A percentile compares a stretch with the other conserved stretches of the same genome.
These are phyloP conservation scores for Neoarthrinium moseri DNA, from an alignment of 2,329 filamentous ascomycete genomes.

Conservation along the genomic window DNA sequence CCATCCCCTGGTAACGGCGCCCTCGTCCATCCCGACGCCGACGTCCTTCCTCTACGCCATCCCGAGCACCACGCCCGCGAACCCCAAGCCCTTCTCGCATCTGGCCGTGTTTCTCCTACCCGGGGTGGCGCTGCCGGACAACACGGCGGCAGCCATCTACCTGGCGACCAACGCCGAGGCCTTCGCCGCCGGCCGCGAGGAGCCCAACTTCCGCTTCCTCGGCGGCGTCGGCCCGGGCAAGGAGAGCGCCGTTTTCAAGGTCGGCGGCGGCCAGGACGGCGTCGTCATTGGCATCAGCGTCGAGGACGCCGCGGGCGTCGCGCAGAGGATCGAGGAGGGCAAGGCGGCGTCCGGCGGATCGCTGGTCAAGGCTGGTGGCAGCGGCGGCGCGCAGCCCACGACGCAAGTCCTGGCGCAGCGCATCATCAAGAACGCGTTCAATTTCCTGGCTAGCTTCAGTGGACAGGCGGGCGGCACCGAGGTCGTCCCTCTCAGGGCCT, in stretches of 20 bases:
- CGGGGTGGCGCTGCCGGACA: slow-evolving; percentile 67
- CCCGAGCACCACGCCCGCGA: slow-evolving; percentile 13
- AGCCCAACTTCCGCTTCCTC: slow-evolving; percentile 73
- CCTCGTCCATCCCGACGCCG: slow-evolving; percentile 45
- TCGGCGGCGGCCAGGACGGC: slow-evolving; percentile 42
- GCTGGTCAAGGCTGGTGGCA: slow-evolving; percentile 16
- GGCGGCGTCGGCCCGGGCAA: slow-evolving; percentile 89
- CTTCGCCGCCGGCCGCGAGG: slow-evolving; percentile 38
- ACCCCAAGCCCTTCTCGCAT: slow-evolving; percentile 65
- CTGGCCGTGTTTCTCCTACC: slow-evolving; percentile 89
- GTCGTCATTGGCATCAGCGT: slow-evolving; percentile 80
- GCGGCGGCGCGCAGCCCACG: slow-evolving; percentile 39
- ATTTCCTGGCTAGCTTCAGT: slow-evolving; percentile 88
- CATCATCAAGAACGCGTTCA: slow-evolving; percentile 96
- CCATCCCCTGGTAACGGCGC: slow-evolving; percentile 54
- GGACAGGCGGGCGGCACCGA: slow-evolving; percentile 68
- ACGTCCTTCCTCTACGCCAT: slow-evolving; percentile 18
- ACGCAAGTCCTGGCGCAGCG: slow-evolving; percentile 83
- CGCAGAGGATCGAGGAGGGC: slow-evolving; percentile 56
- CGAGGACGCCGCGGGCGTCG: slow-evolving; percentile 73
- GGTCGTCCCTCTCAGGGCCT: slow-evolving; percentile 89
- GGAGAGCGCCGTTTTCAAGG: slow-evolving; percentile 86
- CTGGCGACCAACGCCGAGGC: slow-evolving; percentile 53
- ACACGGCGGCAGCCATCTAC: slow-evolving; percentile 87
- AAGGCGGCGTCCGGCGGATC: slow-evolving; percentile 17